Evolutionary conservation across 2,329 filamentous ascomycete genomes (phyloP).

Genomic region (Colletotrichum cereale): DNA sequence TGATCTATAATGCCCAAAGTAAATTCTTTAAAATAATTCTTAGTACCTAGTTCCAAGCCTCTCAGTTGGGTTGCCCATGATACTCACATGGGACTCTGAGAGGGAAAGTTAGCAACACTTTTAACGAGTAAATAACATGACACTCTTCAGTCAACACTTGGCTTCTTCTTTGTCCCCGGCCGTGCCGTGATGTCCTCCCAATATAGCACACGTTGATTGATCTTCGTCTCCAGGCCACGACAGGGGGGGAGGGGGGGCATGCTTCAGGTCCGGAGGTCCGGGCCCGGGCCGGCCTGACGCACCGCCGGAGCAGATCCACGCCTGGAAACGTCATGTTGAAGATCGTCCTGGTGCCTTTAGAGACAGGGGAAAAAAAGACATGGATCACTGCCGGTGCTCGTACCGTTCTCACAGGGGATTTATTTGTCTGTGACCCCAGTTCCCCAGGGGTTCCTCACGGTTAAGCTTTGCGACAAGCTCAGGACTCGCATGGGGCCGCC

Average conservation of each 20-base stretch:
- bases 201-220: background rate
- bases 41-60: conserved; percentile 13
- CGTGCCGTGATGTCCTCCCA: background rate
- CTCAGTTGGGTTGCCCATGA: conserved; percentile 13
- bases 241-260: background rate
- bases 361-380: background rate
- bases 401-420: background rate
- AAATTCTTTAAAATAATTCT: conserved; percentile 2
- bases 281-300: background rate
- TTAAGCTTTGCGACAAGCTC: conserved; percentile 24
- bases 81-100: background rate
- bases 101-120: conserved; percentile 11
- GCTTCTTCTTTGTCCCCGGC: background rate
- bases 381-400: background rate
- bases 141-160: background rate
- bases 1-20: background rate
- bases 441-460: conserved; percentile 2
- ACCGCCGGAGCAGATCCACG: background rate
- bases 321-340: background rate
- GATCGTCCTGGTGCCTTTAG: background rate
- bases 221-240: background rate
- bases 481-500: background rate
- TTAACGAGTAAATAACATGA: background rate
- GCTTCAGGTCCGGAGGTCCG: background rate
- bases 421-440: background rate